These are phyloP conservation scores for Thalassiosira delicatula DNA, from an alignment of 352 stramenopile genomes.

Conservation along the genomic window DNA sequence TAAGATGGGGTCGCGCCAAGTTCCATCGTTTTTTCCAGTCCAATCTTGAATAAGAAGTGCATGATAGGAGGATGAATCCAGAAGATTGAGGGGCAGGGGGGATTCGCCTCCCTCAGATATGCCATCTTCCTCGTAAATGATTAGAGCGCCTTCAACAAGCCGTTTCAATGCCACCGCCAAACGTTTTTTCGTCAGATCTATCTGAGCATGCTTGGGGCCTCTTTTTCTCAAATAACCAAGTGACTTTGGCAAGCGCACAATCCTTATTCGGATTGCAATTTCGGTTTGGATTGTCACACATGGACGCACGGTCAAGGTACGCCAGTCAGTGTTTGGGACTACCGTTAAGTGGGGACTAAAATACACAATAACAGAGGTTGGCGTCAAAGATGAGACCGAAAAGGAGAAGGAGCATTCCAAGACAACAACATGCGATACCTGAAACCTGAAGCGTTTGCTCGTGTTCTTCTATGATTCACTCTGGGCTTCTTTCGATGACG, in stretches of 20 bases:
- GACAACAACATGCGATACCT: slow-evolving; percentile 23
- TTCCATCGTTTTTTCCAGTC: slow-evolving; percentile 13
- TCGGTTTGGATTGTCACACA: slow-evolving; percentile 35
- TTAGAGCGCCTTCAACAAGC: slow-evolving; percentile 44
- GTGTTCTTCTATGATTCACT: slow-evolving; percentile 21
- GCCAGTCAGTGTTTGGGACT: slow-evolving; percentile 26
- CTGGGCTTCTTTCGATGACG: slow-evolving; percentile 16
- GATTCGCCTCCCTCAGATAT: slow-evolving; percentile 17
- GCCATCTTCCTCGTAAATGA: slow-evolving; percentile 50
- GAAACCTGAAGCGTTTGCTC: slow-evolving; percentile 40
- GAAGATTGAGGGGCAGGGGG: slow-evolving; percentile 37
- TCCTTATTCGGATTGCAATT: slow-evolving; percentile 50
- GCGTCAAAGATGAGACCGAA: too few species aligned
- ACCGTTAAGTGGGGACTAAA: slow-evolving; percentile 43
- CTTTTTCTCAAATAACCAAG: slow-evolving; percentile 33
- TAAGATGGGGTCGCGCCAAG: slow-evolving; percentile 55
- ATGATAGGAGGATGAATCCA: slow-evolving; percentile 50
- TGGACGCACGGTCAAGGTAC: slow-evolving; percentile 43
- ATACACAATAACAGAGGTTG: too few species aligned
- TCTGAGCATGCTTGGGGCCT: slow-evolving; percentile 18
- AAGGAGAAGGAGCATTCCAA: too few species aligned
- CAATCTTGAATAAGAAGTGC: slow-evolving; percentile 56
- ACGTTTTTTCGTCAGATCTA: slow-evolving; percentile 53
- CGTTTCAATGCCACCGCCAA: slow-evolving; percentile 31
- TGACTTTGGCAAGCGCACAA: slow-evolving; percentile 37